Evolutionary conservation across 73 alveolate genomes (phyloP).

Genomic region (Loxodes magnus): DNA sequence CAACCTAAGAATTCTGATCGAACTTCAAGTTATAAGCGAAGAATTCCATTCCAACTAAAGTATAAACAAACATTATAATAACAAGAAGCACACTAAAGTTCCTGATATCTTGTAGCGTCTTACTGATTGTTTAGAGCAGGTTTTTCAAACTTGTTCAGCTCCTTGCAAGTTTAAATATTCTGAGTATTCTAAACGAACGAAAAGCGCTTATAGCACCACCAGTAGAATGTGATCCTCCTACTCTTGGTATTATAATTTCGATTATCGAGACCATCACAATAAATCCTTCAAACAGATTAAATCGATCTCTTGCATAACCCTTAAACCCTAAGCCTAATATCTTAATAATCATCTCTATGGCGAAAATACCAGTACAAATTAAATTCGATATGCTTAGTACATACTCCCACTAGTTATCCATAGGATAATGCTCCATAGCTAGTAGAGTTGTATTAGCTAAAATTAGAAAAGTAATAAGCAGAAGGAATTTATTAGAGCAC

Average conservation of each 20-base stretch:
- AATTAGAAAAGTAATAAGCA: conserved; percentile 53
- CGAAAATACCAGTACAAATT: conserved; percentile 42
- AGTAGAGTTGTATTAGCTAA: conserved; percentile 67
- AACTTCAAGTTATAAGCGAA: conserved; percentile 67
- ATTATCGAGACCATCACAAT: conserved; percentile 72
- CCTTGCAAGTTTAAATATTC: conserved; percentile 84
- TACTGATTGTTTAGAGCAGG: conserved; percentile 62
- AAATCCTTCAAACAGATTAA: conserved; percentile 47
- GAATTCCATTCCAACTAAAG: conserved; percentile 65
- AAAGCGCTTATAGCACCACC: conserved; percentile 69
- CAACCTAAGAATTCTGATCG: conserved; percentile 9
- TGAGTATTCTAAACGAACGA: conserved; percentile 62
- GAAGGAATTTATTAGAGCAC: conserved; percentile 5
- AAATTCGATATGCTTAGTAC: conserved; percentile 44
- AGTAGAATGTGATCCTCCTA: conserved; percentile 45
- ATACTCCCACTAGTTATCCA: conserved; percentile 35
- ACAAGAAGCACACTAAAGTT: conserved; percentile 66
- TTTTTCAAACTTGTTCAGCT: conserved; percentile 73
- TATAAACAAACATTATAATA: conserved; percentile 80
- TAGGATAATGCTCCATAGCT: conserved; percentile 78
- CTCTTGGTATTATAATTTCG: conserved; percentile 51
- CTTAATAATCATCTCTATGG: neutral
- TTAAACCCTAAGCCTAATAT: conserved; percentile 29
- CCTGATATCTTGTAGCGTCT: conserved; percentile 66
- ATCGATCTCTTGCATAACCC: conserved; percentile 19